Conservation (phyloP, 306 rosid species). For the Pyrus betulifolia region DNA sequence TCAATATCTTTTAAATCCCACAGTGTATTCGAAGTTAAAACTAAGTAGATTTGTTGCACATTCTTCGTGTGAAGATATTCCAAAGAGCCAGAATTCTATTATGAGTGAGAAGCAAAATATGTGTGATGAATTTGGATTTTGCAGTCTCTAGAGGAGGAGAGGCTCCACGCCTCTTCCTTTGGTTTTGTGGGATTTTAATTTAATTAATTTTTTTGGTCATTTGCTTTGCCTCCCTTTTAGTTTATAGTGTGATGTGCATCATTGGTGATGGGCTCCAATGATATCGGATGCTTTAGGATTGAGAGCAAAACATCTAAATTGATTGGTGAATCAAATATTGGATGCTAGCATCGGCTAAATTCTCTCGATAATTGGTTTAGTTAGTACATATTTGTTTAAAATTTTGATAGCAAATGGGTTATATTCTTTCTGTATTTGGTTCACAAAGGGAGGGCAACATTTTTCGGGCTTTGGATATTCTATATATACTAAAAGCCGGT, state of each 20-base stretch:
- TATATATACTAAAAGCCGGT: too few species aligned
- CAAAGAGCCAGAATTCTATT: not conserved
- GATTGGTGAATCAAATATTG: not conserved
- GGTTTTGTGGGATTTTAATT: not conserved
- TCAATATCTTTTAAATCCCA: not conserved
- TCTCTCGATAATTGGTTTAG: not conserved
- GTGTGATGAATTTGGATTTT: not conserved
- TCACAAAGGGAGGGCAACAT: not conserved
- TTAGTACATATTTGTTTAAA: not conserved
- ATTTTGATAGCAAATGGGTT: not conserved
- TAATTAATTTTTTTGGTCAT: too few species aligned
- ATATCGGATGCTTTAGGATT: constrained; percentile 6
- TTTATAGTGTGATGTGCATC: not conserved
- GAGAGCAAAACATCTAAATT: not conserved
- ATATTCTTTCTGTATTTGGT: not conserved
- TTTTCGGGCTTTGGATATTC: not conserved
- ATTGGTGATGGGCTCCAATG: constrained; percentile 4
- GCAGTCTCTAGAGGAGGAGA: not conserved
- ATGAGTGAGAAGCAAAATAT: not conserved
- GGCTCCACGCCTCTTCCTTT: constrained; percentile 32
- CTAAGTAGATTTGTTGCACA: not conserved
- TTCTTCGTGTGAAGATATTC: not conserved
- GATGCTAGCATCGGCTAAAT: not conserved
- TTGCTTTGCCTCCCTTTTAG: not conserved
- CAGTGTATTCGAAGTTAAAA: too few species aligned